Evolutionary conservation across 805 yeast species (phyloP).

Genomic region (Suhomyces emberorum): DNA sequence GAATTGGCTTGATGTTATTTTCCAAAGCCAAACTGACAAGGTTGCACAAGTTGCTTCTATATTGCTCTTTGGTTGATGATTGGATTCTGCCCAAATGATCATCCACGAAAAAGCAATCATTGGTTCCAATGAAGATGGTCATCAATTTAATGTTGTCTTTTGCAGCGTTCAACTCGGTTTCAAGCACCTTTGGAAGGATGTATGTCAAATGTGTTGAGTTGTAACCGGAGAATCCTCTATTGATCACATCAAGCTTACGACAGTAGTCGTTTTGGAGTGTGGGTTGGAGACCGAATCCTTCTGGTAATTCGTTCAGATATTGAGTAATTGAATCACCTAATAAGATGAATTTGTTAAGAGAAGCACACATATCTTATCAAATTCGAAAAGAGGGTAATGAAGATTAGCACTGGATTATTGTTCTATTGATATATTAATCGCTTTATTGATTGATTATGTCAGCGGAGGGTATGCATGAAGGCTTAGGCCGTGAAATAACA

Average conservation of each 20-base stretch:
- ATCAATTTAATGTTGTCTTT: slow-evolving; percentile 36
- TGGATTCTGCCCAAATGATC: slow-evolving; percentile 21
- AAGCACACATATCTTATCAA: background rate
- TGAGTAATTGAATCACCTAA: slow-evolving; percentile 76
- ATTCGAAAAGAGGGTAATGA: background rate
- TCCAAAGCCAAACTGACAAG: slow-evolving; percentile 40
- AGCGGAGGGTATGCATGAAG: too few species aligned
- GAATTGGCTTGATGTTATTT: slow-evolving; percentile 48
- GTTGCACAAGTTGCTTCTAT: slow-evolving; percentile 41
- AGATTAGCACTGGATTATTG: too few species aligned
- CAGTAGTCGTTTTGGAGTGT: slow-evolving; percentile 49
- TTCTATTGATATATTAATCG: too few species aligned
- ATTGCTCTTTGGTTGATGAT: slow-evolving; percentile 51
- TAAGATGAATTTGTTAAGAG: slow-evolving; percentile 46
- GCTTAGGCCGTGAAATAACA: too few species aligned
- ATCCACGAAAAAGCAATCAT: slow-evolving; percentile 45
- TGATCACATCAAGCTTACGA: slow-evolving; percentile 64
- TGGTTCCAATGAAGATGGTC: slow-evolving; percentile 76
- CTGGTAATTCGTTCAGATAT: slow-evolving; percentile 38
- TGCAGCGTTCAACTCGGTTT: slow-evolving; percentile 28
- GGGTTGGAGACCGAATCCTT: slow-evolving; percentile 48
- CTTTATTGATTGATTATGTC: too few species aligned
- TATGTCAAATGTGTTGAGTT: slow-evolving; percentile 56
- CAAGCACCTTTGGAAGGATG: slow-evolving; percentile 42
- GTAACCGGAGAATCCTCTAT: slow-evolving; percentile 78